Percentiles rank a stretch among this genome's conserved stretches.
Conservation (phyloP, 371 early-diverging fungal species). For the Rhizomucor pusillus region DNA sequence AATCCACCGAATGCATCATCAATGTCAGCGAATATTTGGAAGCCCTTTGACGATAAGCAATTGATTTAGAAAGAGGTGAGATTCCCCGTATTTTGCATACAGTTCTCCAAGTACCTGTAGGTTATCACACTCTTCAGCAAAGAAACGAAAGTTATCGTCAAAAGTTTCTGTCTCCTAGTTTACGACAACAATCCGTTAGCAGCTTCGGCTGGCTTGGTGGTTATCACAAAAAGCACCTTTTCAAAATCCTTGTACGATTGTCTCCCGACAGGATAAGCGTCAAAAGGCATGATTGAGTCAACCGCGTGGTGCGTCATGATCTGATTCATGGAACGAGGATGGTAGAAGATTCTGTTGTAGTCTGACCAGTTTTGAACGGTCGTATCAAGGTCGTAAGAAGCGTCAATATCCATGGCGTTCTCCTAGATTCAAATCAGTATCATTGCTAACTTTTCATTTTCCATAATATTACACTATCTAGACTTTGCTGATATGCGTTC, state of each 20-base stretch:
- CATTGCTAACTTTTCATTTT: background rate
- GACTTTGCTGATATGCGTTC: conserved; percentile 51
- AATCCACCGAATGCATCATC: conserved; percentile 81
- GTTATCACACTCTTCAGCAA: conserved; percentile 84
- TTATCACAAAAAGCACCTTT: conserved; percentile 24
- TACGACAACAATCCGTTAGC: no score
- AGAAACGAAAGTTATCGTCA: conserved; percentile 75
- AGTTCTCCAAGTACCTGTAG: conserved; percentile 55
- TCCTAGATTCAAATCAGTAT: conserved; percentile 2
- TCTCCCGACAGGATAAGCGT: conserved; percentile 69
- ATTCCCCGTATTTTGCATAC: background rate
- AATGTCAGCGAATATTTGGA: conserved; percentile 74
- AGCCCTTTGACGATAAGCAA: conserved; percentile 50
- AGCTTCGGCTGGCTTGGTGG: no score
- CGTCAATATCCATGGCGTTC: conserved; percentile 12
- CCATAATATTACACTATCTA: conserved; percentile 28
- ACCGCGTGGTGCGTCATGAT: conserved; percentile 62
- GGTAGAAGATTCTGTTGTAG: conserved; percentile 72
- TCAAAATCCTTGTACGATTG: conserved; percentile 65
- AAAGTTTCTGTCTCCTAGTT: conserved; percentile 54
- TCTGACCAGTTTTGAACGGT: conserved; percentile 78
- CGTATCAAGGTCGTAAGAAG: conserved; percentile 24
- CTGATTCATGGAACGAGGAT: conserved; percentile 67
- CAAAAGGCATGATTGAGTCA: conserved; percentile 69
- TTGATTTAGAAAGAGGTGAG: background rate